phyloP scores from a whole-genome alignment of 2,329 filamentous ascomycete genomes.

The Microascus cirrosus region DNA sequence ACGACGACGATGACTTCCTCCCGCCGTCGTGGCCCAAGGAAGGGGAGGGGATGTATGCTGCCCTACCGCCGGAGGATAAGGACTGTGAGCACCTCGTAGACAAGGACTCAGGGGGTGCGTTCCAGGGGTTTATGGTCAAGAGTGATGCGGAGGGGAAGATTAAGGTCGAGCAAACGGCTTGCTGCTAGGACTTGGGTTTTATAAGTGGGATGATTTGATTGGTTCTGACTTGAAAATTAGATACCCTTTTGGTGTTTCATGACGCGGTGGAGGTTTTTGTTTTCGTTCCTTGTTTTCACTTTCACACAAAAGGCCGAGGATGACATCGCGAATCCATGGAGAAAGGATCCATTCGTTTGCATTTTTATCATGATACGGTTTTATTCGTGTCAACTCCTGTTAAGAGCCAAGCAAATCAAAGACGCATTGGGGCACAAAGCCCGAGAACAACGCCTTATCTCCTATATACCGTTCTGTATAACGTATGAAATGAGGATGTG shows the following conservation, averaged over 20 bases:
- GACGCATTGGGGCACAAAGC: neutral
- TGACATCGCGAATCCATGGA: neutral
- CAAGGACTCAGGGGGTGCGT: constrained; percentile 28
- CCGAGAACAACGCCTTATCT: neutral
- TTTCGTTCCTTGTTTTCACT: neutral
- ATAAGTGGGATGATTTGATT: neutral
- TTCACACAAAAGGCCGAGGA: neutral
- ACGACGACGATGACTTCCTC: constrained; percentile 19
- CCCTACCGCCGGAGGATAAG: constrained; percentile 22
- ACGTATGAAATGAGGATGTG: neutral
- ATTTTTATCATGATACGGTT: neutral
- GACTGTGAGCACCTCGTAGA: constrained; percentile 24
- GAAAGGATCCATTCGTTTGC: neutral
- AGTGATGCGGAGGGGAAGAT: constrained; percentile 1
- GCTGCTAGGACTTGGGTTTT: neutral
- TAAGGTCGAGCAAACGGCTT: neutral
- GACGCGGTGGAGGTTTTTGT: constrained; percentile 5
- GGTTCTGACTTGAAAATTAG: neutral
- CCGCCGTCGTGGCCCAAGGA: constrained; percentile 28
- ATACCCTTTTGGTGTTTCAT: neutral
- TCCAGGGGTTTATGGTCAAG: constrained; percentile 32
- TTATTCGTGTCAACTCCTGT: neutral
- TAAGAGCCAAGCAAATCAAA: neutral
- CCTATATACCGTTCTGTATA: neutral
- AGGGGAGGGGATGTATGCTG: constrained; percentile 26